Base-by-base conservation (phyloP, 176 grass and related monocot genomes). In the Aegilops longissima region DNA sequence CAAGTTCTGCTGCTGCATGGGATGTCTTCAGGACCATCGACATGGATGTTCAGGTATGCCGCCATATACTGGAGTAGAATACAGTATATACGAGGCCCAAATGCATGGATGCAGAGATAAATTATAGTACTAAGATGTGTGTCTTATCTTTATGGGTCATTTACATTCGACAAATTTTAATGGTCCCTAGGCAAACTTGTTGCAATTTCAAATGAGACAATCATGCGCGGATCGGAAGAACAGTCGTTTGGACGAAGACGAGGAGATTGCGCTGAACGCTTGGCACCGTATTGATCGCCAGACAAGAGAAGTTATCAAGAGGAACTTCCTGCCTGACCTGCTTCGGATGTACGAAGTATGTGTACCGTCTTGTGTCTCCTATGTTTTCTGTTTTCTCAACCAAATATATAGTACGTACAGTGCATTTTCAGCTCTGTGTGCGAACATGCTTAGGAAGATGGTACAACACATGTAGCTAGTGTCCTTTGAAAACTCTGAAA, bases 1-100 rank as follows among this genome's bases (percentile, higher is more conserved):
- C 74, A 12, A 56, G 27, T 17, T 29, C 14, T 56, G 74, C 45
- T 20, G 45, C 72, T 8, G 44, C 14, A 34, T 77, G 74, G 74
- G 74, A 77, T 77, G 27, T 56, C 47, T 77, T 77, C 16, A 77
- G 74, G 47, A 56, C 47, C 74, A 77, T 77, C 74, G 74, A 56
- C 47, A 77, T 77, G 74, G 74, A 77, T 29, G 47, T 56, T 56
- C 47, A 77, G 73, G 73, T 76, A 76, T 14, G 10, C 5, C 44
- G 17, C 66, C 56, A 9, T 59, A 21, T 59, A 59, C 56, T 44
- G 34, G 34, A 38, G 36, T 49, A 52, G 51, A 54, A 18, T 54
- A 54, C 51, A 47, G 44, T 6, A 49, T 73, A 47, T 27, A 25
- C 12, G 8, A 24, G 25, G n/a, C 3, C 39, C 5, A 74, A 17